Evolutionary conservation across 176 grass and related monocot genomes (phyloP).

Genomic region (Raddia guianensis): DNA sequence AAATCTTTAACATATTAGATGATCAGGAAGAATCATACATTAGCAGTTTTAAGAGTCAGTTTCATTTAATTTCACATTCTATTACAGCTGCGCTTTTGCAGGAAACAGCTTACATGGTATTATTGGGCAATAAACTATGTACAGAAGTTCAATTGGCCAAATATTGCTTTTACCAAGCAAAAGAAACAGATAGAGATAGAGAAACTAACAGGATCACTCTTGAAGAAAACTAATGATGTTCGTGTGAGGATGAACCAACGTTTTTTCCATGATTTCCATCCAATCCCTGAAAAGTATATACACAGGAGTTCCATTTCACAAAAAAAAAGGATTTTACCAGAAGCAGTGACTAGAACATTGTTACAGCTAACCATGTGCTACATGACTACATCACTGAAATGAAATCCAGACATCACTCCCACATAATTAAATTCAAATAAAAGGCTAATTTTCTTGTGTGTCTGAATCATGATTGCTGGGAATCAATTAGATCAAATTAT

Average conservation of each 20-base stretch:
- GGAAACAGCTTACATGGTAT: slow-evolving; percentile 1
- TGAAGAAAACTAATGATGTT: slow-evolving; percentile 98
- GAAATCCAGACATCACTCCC: slow-evolving; percentile 19
- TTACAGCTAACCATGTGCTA: slow-evolving; percentile 1
- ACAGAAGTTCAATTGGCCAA: neutral
- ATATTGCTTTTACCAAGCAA: slow-evolving; percentile 22
- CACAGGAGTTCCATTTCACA: slow-evolving; percentile 26
- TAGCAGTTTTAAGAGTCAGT: slow-evolving; percentile 3
- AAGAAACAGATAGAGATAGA: slow-evolving; percentile 19
- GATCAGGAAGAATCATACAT: neutral
- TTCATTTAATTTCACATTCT: slow-evolving; percentile 19
- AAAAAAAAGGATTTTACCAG: neutral
- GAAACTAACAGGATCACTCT: slow-evolving; percentile 92
- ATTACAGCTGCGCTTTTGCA: neutral
- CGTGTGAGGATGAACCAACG: slow-evolving; percentile 99
- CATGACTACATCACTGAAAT: neutral
- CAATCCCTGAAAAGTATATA: slow-evolving; percentile 70
- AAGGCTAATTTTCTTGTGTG: neutral
- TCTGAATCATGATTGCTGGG: neutral
- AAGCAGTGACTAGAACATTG: slow-evolving; percentile 17
- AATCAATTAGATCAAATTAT: slow-evolving; percentile 20
- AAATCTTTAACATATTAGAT: neutral
- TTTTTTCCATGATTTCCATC: slow-evolving; percentile 99
- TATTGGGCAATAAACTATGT: neutral
- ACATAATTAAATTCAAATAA: neutral